A percentile compares a stretch with the other conserved stretches of the same genome.
phyloP scores from a whole-genome alignment of 495 filamentous ascomycete species.

The Melanomma pulvis-pyrius region DNA sequence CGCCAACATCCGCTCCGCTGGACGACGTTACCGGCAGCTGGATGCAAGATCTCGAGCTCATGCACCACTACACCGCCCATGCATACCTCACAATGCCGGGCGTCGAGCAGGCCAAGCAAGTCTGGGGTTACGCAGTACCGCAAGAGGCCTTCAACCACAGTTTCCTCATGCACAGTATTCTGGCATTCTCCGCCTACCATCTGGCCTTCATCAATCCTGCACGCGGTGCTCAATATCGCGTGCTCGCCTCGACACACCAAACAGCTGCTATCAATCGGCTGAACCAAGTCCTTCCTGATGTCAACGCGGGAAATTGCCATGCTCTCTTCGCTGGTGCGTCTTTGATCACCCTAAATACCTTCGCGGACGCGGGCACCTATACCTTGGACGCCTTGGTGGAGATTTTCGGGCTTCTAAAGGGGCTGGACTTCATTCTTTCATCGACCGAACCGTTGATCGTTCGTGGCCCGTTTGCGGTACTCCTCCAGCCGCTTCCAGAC shows the following conservation, averaged over 20 bases:
- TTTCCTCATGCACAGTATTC: slow-evolving; percentile 16
- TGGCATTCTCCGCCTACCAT: slow-evolving; percentile 9
- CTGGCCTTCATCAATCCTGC: slow-evolving; percentile 5
- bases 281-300: background rate
- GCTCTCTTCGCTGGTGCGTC: slow-evolving; percentile 2
- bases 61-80: slow-evolving; percentile 18
- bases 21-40: slow-evolving; percentile 1
- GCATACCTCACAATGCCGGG: slow-evolving; percentile 1
- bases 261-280: background rate
- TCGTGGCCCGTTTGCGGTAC: background rate
- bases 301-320: background rate
- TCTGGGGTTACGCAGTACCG: slow-evolving; percentile 12
- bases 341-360: slow-evolving; percentile 13
- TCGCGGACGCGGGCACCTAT: slow-evolving; percentile 1
- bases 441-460: background rate
- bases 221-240: background rate
- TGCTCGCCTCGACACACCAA: slow-evolving; percentile 11
- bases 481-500: background rate
- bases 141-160: slow-evolving; percentile 14
- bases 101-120: slow-evolving; percentile 3
- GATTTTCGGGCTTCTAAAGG: slow-evolving; percentile 6
- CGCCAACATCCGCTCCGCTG: background rate
- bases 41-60: slow-evolving; percentile 17
- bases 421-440: background rate
- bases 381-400: slow-evolving; percentile 4